Percentiles rank a stretch among this genome's conserved stretches.
Conservation (phyloP, 1,284 basidiomycete species). For the Ustilago loliicola region DNA sequence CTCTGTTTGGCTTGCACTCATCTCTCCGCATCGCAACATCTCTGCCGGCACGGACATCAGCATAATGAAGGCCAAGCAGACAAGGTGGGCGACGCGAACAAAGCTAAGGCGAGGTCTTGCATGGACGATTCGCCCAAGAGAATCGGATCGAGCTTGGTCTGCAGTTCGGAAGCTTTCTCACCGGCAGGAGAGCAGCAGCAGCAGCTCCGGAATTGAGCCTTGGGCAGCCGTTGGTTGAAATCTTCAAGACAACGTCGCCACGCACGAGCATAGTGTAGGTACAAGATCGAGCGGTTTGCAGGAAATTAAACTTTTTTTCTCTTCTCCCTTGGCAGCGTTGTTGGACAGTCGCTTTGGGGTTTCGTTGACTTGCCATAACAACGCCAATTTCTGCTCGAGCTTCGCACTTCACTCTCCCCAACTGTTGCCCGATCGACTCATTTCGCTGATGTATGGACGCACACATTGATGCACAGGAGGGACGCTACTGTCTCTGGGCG, state of each 20-base stretch:
- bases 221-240: neutral
- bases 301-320: slow-evolving; percentile 4
- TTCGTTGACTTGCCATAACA: neutral
- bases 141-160: slow-evolving; percentile 2
- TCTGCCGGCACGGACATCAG: neutral
- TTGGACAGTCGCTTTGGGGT: slow-evolving; percentile 1
- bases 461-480: neutral
- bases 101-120: slow-evolving; percentile 4
- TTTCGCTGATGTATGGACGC: neutral
- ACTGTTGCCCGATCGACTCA: neutral
- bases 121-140: neutral
- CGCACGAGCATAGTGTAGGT: neutral
- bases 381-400: neutral
- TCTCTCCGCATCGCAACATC: neutral
- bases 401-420: too few species aligned
- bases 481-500: slow-evolving; percentile 1
- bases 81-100: neutral
- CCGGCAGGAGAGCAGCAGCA: slow-evolving; percentile 4
- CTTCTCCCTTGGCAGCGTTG: neutral
- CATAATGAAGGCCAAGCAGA: neutral
- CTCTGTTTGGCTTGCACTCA: neutral
- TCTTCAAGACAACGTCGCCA: neutral
- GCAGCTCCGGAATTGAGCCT: neutral
- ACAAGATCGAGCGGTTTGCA: neutral
- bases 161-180: slow-evolving; percentile 13